These are phyloP conservation scores for Asparagopsis taxiformis DNA, from an alignment of 31 red algal species.

Conservation along the genomic window DNA sequence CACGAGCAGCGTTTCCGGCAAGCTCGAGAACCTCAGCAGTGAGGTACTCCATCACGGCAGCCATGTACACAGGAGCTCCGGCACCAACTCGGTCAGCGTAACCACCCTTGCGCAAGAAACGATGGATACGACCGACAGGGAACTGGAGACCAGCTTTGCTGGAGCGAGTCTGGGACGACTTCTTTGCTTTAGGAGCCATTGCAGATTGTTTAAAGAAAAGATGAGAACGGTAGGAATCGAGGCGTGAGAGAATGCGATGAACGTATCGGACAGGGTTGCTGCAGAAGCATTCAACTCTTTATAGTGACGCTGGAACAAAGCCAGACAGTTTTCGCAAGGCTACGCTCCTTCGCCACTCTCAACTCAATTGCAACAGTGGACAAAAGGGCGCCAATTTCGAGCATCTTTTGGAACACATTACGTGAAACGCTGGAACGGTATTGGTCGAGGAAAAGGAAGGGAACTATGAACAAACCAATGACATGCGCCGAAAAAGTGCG, in stretches of 20 bases:
- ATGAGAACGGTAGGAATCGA: no score
- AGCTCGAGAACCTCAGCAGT: conserved; percentile 97
- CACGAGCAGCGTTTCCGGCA: conserved; percentile 91
- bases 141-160: conserved; percentile 98
- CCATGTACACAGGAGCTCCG: conserved; percentile 97
- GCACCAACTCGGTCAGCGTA: conserved; percentile 97
- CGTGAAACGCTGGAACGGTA: no score
- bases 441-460: no score
- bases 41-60: conserved; percentile 99
- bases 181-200: conserved; percentile 86
- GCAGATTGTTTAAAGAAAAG: not conserved
- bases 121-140: conserved; percentile 96
- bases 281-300: not conserved
- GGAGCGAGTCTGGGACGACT: conserved; percentile 73
- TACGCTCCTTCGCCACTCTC: no score
- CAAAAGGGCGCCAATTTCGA: no score
- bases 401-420: no score
- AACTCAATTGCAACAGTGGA: no score
- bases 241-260: no score
- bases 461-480: no score
- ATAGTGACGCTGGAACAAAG: not conserved
- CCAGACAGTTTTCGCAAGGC: no score
- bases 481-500: no score
- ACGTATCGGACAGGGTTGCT: not conserved
- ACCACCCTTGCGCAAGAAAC: conserved; percentile 86